Evolutionary conservation across 108 stramenopile genomes (phyloP), one percentile per base, ranked within the genome.

Genomic region (Aurantiochytrium sp.): DNA sequence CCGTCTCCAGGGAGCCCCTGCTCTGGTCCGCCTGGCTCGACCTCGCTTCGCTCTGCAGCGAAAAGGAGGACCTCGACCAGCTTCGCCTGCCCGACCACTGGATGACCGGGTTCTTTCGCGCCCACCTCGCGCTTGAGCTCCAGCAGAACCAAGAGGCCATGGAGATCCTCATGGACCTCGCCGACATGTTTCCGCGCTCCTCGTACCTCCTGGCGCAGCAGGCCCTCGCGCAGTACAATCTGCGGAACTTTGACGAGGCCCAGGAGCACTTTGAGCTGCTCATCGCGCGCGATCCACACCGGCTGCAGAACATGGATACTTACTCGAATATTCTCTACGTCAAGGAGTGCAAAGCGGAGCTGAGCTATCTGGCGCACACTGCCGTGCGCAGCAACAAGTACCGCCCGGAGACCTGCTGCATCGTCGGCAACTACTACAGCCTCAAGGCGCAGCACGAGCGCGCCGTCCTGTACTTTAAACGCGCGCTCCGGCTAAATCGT

Each of bases 21-120:
- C 97, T 97, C 91, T 98, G 98, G 98, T 96, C 95, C 55, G 97
- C 96, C 3, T 98, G 98, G 98, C 93, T 97, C 55, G 98, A 98
- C 89, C 88, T 98, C 24, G 95, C 94, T 1, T 94, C 94, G 45
- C 85, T 93, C 10, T 91, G 93, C 59, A 68, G 93, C 10, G 92
- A 94, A 32, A 90, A 95, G 87, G 87, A 94, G 24, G 88, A 85
- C 54, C 86, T 95, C n/a, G 94, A 93, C 90, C 90, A 88, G 59
- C 88, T 89, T 68, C 85, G 90, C 89, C 69, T 94, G 19, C 55
- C 87, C 0, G 87, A 55, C 45, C 94, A 96, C 88, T 96, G 94
- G 92, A 95, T 96, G 96, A 95, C 95, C 87, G 94, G 95, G 86
- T 95, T 96, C 91, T 96, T 96, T 90, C 92, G 93, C 88, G 95